Evolutionary conservation across 192 early-diverging fungal species (phyloP).

Genomic region (Entomortierella beljakovae): DNA sequence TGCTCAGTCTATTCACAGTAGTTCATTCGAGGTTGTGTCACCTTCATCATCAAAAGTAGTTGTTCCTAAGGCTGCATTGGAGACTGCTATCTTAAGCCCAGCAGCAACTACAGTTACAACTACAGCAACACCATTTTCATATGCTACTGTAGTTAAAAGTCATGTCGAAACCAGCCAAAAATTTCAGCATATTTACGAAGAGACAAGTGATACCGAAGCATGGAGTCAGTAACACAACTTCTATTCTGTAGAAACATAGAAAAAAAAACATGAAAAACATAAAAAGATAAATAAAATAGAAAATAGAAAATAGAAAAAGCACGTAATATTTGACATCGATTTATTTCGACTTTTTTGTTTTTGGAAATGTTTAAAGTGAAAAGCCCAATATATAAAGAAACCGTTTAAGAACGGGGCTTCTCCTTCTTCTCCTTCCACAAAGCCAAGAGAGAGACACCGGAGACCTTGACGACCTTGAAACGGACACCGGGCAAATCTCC

Average conservation of each 20-base stretch:
- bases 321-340: slow-evolving; percentile 29
- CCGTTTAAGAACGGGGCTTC: slow-evolving; percentile 93
- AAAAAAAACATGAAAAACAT: slow-evolving; percentile 2
- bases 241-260: background rate
- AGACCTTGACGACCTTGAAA: slow-evolving; percentile 99
- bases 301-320: background rate
- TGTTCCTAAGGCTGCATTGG: background rate
- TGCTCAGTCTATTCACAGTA: background rate
- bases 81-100: background rate
- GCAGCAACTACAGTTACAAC: background rate
- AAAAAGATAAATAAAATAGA: background rate
- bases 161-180: background rate
- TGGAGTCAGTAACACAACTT: slow-evolving; percentile 11
- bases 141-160: slow-evolving; percentile 26
- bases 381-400: slow-evolving; percentile 21
- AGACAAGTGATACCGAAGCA: slow-evolving; percentile 47
- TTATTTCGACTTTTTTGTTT: slow-evolving; percentile 27
- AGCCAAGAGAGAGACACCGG: slow-evolving; percentile 98
- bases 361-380: slow-evolving; percentile 1
- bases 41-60: slow-evolving; percentile 15
- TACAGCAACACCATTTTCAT: slow-evolving; percentile 14
- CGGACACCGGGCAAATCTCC: slow-evolving; percentile 99
- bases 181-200: slow-evolving; percentile 26
- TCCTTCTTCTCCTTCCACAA: slow-evolving; percentile 99
- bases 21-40: background rate